Base-by-base conservation (phyloP, 768 basidiomycete genomes). In the Leccinellum luteum region DNA sequence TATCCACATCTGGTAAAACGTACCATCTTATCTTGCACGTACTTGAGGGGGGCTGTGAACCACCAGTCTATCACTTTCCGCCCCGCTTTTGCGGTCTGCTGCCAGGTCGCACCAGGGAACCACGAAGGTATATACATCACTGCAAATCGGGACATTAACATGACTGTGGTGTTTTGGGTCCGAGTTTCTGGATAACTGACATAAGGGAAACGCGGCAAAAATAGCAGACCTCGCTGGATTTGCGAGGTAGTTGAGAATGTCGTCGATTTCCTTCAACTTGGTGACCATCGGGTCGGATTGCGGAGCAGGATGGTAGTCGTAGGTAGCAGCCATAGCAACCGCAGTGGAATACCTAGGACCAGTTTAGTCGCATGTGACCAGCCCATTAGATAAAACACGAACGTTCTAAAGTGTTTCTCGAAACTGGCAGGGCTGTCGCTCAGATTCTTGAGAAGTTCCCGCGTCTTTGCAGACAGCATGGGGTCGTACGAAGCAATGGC, bases 351-450 rank as follows among this genome's bases (percentile, higher is more conserved):
- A 56, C 14, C 58, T 59, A 30, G 19, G 19, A 17, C 6, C 43
- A 25, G 4, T n/a, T 59, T 19, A 47, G 17, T 12, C n/a, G 34
- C 35, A 8, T 38, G 17, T 25, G 19, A 13, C 19, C 25, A 17
- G 1, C 27, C 12, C 4, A 8, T 6, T n/a, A 38, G 10, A 13
- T n/a, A 17, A 23, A 1, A 31, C 19, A 56, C 58, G 27, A 9
- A 59, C 58, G 48, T 55, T 56, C 58, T 59, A 15, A 59, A 56
- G 21, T 59, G 58, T 34, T 32, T 48, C 54, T 44, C 58, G 17
- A 51, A 59, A 21, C 35, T n/a, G 12, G 48, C 25, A 17, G 59
- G 47, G 44, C 31, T 28, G 13, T 60, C 41, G n/a, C 31, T 44
- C 17, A 60, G 25, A 15, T 60, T 58, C 48, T 15, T 27, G 27